These are phyloP conservation scores for Malassezia caprae DNA, from an alignment of 1,284 basidiomycete genomes.

Conservation along the genomic window DNA sequence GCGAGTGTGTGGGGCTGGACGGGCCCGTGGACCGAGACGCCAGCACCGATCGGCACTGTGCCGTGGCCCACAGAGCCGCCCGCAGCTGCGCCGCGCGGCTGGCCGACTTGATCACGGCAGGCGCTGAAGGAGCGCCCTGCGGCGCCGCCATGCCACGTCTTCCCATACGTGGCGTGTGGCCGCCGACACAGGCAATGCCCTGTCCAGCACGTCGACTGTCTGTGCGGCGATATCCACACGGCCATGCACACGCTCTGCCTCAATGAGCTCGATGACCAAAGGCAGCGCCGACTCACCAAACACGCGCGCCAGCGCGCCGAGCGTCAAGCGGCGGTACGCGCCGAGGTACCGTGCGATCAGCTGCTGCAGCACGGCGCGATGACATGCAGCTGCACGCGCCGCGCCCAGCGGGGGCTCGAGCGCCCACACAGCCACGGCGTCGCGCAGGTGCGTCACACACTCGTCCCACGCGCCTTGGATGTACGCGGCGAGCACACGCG, in stretches of 20 bases:
- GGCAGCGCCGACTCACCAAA: constrained; percentile 57
- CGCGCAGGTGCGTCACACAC: constrained; percentile 2
- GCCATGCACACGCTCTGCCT: not conserved
- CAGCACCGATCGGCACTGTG: not conserved
- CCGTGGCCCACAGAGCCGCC: not conserved
- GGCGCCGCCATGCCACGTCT: not conserved
- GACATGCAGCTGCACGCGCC: constrained; percentile 53
- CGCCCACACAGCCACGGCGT: not conserved
- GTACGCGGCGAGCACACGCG: constrained; percentile 5
- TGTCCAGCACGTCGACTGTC: not conserved
- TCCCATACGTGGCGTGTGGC: not conserved
- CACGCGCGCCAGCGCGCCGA: constrained; percentile 66
- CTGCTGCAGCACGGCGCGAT: constrained; percentile 44
- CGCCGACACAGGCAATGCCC: not conserved
- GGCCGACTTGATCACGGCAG: not conserved
- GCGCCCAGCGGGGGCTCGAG: not conserved
- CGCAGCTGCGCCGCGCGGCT: not conserved
- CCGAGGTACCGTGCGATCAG: constrained; percentile 58
- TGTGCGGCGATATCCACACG: constrained; percentile 7
- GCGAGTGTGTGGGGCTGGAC: not conserved
- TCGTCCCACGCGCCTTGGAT: constrained; percentile 10
- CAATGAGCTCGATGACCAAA: not conserved
- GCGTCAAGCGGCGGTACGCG: constrained; percentile 67
- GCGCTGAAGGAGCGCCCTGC: not conserved
- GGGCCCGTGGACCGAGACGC: not conserved